These are phyloP conservation scores for Annona cherimola DNA, from an alignment of 164 flowering plant genomes.

Conservation along the genomic window DNA sequence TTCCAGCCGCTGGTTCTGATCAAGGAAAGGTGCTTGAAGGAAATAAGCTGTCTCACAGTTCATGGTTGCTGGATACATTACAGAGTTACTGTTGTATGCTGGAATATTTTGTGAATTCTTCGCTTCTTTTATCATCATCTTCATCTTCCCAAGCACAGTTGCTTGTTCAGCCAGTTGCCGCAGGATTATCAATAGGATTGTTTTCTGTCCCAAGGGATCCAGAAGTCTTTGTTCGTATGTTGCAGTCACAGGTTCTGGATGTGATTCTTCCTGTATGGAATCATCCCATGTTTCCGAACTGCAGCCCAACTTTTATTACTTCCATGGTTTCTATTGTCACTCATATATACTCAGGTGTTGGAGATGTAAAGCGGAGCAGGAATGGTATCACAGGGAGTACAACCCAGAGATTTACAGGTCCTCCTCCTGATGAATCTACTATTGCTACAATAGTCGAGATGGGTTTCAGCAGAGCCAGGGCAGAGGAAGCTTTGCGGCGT, in stretches of 20 bases:
- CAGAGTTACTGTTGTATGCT: slow-evolving; percentile 71
- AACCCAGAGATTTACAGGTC: slow-evolving; percentile 47
- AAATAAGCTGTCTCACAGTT: slow-evolving; percentile 45
- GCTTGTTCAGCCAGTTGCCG: slow-evolving; percentile 85
- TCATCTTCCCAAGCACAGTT: slow-evolving; percentile 75
- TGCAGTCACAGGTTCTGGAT: slow-evolving; percentile 87
- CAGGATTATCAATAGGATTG: slow-evolving; percentile 76
- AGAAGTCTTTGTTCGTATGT: slow-evolving; percentile 71
- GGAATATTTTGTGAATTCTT: slow-evolving; percentile 80
- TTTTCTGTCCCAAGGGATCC: slow-evolving; percentile 90
- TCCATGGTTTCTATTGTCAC: slow-evolving; percentile 67
- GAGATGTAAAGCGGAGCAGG: slow-evolving; percentile 57
- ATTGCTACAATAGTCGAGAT: slow-evolving; percentile 85
- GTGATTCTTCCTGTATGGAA: slow-evolving; percentile 89
- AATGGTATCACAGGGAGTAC: slow-evolving; percentile 46
- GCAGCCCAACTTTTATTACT: slow-evolving; percentile 52
- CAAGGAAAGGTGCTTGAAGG: slow-evolving; percentile 46
- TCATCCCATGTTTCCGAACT: slow-evolving; percentile 70
- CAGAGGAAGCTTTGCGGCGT: slow-evolving; percentile 83
- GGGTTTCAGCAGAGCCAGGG: slow-evolving; percentile 92
- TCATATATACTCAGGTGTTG: slow-evolving; percentile 75
- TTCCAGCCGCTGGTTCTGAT: slow-evolving; percentile 39
- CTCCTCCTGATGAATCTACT: slow-evolving; percentile 86
- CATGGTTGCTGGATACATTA: slow-evolving; percentile 79
- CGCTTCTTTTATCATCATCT: slow-evolving; percentile 56